These are phyloP conservation scores for Plasmodium gallinaceum DNA, from an alignment of 169 alveolate genomes.

Conservation along the genomic window DNA sequence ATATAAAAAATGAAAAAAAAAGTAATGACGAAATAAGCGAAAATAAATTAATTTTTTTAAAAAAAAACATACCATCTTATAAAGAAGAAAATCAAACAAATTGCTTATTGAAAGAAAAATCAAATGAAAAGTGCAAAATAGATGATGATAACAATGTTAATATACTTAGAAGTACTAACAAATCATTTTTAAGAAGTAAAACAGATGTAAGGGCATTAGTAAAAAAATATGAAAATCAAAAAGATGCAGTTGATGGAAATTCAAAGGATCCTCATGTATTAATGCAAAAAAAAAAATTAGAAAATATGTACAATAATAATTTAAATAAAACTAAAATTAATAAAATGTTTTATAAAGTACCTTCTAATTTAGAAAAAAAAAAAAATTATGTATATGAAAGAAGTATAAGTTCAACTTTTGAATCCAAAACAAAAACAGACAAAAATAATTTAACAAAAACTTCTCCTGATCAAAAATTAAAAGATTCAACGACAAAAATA, in stretches of 20 bases:
- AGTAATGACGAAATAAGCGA: background rate
- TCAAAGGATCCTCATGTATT: background rate
- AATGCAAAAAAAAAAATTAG: background rate
- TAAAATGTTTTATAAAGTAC: background rate
- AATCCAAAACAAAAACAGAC: background rate
- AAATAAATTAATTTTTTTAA: background rate
- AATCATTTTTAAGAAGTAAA: constrained; percentile 42
- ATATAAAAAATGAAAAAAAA: background rate
- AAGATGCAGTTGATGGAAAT: background rate
- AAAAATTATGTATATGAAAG: constrained; percentile 23
- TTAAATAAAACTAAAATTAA: background rate
- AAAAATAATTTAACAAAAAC: background rate
- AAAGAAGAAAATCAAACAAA: constrained; percentile 13
- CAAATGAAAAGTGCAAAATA: constrained; percentile 16
- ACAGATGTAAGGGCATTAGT: constrained; percentile 37
- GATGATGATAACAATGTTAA: background rate
- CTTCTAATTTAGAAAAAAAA: constrained; percentile 1
- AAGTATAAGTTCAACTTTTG: constrained; percentile 22
- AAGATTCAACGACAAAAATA: background rate
- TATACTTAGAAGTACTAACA: background rate
- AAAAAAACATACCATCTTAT: background rate
- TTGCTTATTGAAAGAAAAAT: constrained; percentile 15
- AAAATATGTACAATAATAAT: background rate
- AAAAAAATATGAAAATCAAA: constrained; percentile 32
- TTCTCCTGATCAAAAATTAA: constrained; percentile 9